Evolutionary conservation across 108 stramenopile genomes (phyloP).

Genomic region (Schizochytrium sp.): DNA sequence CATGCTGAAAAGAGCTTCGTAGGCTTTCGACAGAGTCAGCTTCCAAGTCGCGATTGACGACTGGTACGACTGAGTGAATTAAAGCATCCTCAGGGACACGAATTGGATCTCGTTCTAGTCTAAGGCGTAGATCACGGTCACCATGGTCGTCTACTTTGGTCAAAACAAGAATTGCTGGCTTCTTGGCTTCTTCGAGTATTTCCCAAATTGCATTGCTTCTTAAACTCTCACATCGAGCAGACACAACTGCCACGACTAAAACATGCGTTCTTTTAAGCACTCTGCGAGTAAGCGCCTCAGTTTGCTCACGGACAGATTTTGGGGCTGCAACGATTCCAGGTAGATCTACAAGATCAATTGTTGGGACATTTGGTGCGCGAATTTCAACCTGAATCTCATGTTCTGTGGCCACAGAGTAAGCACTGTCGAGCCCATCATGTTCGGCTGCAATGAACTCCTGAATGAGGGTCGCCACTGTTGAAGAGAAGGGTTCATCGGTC

Average conservation of each 20-base stretch:
- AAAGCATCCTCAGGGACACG: not conserved
- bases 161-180: not conserved
- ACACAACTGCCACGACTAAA: slow-evolving; percentile 38
- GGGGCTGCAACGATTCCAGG: slow-evolving; percentile 52
- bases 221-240: not conserved
- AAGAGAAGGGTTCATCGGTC: slow-evolving; percentile 36
- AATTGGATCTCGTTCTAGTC: not conserved
- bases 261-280: not conserved
- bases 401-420: not conserved
- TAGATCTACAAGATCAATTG: slow-evolving; percentile 57
- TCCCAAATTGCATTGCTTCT: slow-evolving; percentile 8
- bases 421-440: not conserved
- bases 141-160: slow-evolving; percentile 27
- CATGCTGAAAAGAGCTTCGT: not conserved
- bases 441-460: slow-evolving; percentile 5
- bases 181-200: slow-evolving; percentile 11
- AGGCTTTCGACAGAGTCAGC: not conserved
- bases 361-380: not conserved
- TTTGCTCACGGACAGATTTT: not conserved
- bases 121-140: not conserved
- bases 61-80: not conserved
- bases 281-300: not conserved
- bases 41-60: slow-evolving; percentile 35
- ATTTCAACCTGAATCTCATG: slow-evolving; percentile 28
- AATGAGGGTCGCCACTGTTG: not conserved